Evolutionary conservation across 192 early-diverging fungal species (phyloP), one percentile per base, ranked within the genome.

Genomic region (Coemansia sp.): DNA sequence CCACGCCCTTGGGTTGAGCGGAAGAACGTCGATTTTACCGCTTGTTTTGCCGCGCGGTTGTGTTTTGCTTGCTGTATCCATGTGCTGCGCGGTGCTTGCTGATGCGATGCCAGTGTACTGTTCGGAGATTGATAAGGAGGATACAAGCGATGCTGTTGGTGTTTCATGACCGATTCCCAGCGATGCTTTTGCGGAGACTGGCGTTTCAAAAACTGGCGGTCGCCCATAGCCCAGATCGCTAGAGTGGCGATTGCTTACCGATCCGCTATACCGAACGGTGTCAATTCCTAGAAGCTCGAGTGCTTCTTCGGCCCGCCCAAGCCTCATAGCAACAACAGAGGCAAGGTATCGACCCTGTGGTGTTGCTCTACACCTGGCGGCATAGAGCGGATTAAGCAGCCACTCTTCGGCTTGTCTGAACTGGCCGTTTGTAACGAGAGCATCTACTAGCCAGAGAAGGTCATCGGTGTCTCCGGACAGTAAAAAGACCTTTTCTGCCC

Each of bases 351-450:
- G 71, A 5, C 81, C 75, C 9, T 55, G 30, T 2, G 68, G 13
- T 2, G 56, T 82, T 30, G 63, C 60, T 0, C 65, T 63, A 31
- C 65, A 72, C 35, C 45, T 63, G 4, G 57, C 26, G 0, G 65
- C 43, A 18, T 82, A 71, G 15, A 34, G 31, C 6, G 70, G 71
- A 23, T 68, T 70, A 3, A 68, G 56, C 13, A 82, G 53, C 61
- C 75, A 75, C 31, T 82, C 79, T 30, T 82, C 79, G 0, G 79
- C 74, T 31, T 82, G 79, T 1, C 79, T 58, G 31, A 76, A 82
- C 63, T 82, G 79, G 1, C 79, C 74, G 30, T 82, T 82, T 9
- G 79, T 77, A 35, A 82, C 79, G 13, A 82, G 61, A 8, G 79
- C 79, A 37, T 82, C 74, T 16, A 64, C 71, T 10, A 82, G 61